phyloP scores from a whole-genome alignment of 1,284 basidiomycete species.

The Lentinus polychrous region DNA sequence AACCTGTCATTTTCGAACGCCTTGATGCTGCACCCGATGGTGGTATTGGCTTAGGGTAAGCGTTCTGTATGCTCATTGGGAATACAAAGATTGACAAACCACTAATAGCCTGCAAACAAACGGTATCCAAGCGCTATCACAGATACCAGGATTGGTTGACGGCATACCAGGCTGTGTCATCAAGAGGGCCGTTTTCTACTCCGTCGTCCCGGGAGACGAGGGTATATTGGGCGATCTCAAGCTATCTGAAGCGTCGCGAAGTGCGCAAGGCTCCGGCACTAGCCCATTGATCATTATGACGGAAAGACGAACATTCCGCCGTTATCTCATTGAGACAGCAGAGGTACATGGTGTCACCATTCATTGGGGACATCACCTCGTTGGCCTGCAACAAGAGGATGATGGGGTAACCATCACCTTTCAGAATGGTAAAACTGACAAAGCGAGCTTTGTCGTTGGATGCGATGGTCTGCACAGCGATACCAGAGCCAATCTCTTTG shows the following conservation, averaged over 20 bases:
- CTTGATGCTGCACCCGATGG: slow-evolving; percentile 21
- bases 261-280: slow-evolving; percentile 20
- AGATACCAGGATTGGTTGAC: slow-evolving; percentile 31
- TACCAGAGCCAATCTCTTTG: slow-evolving; percentile 34
- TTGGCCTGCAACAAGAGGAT: slow-evolving; percentile 27
- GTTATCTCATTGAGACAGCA: slow-evolving; percentile 28
- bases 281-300: slow-evolving; percentile 26
- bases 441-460: slow-evolving; percentile 36
- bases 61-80: slow-evolving; percentile 9
- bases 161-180: slow-evolving; percentile 26
- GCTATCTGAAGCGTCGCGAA: slow-evolving; percentile 13
- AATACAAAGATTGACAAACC: neutral
- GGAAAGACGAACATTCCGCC: slow-evolving; percentile 26
- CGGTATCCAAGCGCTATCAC: slow-evolving; percentile 31
- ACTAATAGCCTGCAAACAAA: slow-evolving; percentile 25
- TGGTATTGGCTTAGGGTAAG: slow-evolving; percentile 32
- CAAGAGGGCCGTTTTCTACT: slow-evolving; percentile 21
- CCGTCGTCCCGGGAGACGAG: slow-evolving; percentile 26
- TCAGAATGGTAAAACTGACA: slow-evolving; percentile 30
- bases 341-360: slow-evolving; percentile 29
- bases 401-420: slow-evolving; percentile 30
- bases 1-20: slow-evolving; percentile 37
- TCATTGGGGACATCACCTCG: slow-evolving; percentile 30
- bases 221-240: slow-evolving; percentile 25
- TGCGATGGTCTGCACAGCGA: slow-evolving; percentile 42